phyloP scores from a whole-genome alignment of 352 stramenopile genomes.

The Blastocystis sp. region DNA sequence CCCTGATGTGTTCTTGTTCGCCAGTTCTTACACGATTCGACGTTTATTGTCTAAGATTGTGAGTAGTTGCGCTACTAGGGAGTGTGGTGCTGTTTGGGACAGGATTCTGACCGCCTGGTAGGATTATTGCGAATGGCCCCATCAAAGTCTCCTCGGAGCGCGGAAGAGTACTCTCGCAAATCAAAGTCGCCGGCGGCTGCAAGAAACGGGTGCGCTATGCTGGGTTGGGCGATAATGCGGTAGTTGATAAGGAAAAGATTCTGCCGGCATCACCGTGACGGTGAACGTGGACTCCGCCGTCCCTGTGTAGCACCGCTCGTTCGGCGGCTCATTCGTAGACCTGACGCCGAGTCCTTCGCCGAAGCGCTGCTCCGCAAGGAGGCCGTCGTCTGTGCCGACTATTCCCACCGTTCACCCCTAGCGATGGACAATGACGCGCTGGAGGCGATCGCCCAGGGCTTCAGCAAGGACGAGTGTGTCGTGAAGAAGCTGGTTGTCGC shows the following conservation, averaged over 20 bases:
- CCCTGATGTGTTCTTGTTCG: background rate
- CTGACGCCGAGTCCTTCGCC: background rate
- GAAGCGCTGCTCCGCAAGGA: background rate
- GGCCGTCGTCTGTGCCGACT: background rate
- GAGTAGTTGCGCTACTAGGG: background rate
- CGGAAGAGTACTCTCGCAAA: background rate
- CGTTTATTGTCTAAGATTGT: background rate
- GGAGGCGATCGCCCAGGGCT: background rate
- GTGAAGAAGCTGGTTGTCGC: constrained; percentile 17
- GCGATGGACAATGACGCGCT: constrained; percentile 22
- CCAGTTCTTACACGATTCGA: background rate
- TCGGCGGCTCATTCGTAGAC: constrained; percentile 5
- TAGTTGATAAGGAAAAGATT: background rate
- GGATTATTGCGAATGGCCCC: background rate
- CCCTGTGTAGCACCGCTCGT: background rate
- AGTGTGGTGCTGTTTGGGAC: background rate
- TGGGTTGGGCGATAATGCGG: background rate
- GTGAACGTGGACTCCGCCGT: background rate
- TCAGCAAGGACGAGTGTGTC: background rate
- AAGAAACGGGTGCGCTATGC: background rate
- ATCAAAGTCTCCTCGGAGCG: background rate
- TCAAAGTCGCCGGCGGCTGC: background rate
- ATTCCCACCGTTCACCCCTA: background rate
- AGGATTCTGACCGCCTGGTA: background rate
- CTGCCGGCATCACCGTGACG: background rate